These are phyloP conservation scores for Paxillus involutus DNA, from an alignment of 768 basidiomycete species.

Conservation along the genomic window DNA sequence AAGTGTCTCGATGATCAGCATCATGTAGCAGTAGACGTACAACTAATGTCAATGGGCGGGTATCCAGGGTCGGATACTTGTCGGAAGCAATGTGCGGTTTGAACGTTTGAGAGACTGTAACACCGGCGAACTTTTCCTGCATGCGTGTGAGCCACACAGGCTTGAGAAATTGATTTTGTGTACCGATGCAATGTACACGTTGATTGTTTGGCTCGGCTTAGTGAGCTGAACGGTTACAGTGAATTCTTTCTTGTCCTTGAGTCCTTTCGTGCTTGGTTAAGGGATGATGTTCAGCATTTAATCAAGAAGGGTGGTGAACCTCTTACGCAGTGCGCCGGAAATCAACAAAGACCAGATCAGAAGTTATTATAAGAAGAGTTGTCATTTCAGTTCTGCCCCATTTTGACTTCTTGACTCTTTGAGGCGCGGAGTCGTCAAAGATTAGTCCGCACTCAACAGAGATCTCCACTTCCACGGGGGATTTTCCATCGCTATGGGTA, in stretches of 20 bases:
- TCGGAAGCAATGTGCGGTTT: conserved; percentile 53
- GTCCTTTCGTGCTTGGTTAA: conserved; percentile 59
- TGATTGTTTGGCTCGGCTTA: conserved; percentile 73
- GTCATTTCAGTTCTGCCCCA: conserved; percentile 57
- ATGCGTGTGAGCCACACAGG: conserved; percentile 11
- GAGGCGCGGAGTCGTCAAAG: conserved; percentile 31
- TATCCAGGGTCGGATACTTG: conserved; percentile 68
- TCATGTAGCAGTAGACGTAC: conserved; percentile 35
- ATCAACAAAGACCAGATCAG: conserved; percentile 73
- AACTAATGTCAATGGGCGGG: conserved; percentile 62
- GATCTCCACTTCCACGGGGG: conserved; percentile 58
- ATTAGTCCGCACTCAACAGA: conserved; percentile 56
- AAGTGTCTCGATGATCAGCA: background rate
- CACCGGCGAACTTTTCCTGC: conserved; percentile 77
- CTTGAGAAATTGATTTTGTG: conserved; percentile 4
- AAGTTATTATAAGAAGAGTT: conserved; percentile 69
- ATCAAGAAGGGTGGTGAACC: background rate
- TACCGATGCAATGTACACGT: conserved; percentile 65
- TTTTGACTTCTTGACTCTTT: conserved; percentile 46
- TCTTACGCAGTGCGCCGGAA: conserved; percentile 76
- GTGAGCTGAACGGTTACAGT: conserved; percentile 56
- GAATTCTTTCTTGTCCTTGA: conserved; percentile 61
- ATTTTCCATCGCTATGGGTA: conserved; percentile 41
- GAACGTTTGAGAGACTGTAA: conserved; percentile 50
- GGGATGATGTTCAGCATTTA: background rate